Evolutionary conservation across 768 basidiomycete species (phyloP).

Genomic region (Naganishia onofrii): DNA sequence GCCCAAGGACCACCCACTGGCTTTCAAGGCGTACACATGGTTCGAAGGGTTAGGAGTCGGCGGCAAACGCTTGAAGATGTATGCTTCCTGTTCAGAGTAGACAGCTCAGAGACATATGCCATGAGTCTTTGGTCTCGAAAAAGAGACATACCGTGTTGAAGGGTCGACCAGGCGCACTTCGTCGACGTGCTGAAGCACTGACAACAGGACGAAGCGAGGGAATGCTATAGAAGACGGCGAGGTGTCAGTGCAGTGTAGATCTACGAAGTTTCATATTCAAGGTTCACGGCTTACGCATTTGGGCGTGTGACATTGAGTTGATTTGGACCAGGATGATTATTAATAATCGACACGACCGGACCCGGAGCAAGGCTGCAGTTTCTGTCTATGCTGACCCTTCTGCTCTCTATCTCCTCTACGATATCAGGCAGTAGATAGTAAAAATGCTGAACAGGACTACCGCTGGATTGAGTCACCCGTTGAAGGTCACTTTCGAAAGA

Average conservation of each 20-base stretch:
- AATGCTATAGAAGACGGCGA: neutral
- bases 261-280: neutral
- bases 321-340: no score
- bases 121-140: neutral
- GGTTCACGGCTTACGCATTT: neutral
- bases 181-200: neutral
- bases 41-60: neutral
- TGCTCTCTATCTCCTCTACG: neutral
- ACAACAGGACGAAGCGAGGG: neutral
- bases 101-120: neutral
- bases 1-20: slow-evolving; percentile 6
- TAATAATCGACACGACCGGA: no score
- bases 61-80: slow-evolving; percentile 12
- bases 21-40: neutral
- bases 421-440: neutral
- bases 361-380: neutral
- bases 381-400: neutral
- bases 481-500: neutral
- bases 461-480: neutral
- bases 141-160: neutral
- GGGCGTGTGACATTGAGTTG: neutral
- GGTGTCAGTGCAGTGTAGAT: neutral
- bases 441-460: neutral
- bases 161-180: neutral
- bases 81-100: neutral